Conservation (phyloP, 768 basidiomycete genomes). For the Calocybe indica region DNA sequence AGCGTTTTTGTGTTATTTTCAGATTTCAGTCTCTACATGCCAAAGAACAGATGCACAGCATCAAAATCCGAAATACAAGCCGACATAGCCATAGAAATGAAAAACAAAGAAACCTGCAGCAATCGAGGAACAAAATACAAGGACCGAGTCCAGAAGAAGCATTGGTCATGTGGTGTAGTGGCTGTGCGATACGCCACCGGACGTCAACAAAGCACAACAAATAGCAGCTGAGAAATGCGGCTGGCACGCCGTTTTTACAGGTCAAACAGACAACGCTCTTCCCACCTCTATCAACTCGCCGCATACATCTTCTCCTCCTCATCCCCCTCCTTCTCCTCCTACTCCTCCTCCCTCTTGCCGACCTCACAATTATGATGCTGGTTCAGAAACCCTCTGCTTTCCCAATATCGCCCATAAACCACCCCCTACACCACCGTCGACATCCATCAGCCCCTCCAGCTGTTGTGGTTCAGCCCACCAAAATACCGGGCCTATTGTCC, state of each 20-base stretch:
- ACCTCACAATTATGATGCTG: conserved; percentile 37
- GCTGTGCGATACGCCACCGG: conserved; percentile 10
- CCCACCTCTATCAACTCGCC: conserved; percentile 13
- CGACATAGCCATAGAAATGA: too few relatives aligned
- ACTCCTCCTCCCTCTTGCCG: conserved; percentile 13
- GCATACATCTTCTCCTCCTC: conserved; percentile 12
- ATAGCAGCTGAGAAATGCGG: conserved; percentile 10
- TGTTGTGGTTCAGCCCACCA: conserved; percentile 63
- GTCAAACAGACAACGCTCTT: conserved; percentile 5
- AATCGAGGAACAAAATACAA: too few relatives aligned
- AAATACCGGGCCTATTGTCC: conserved; percentile 67
- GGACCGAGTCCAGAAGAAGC: too few relatives aligned
- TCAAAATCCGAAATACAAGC: too few relatives aligned
- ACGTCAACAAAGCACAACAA: conserved; percentile 19
- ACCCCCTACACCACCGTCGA: conserved; percentile 42
- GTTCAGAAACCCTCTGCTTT: conserved; percentile 37
- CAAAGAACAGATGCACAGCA: too few relatives aligned
- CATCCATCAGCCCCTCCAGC: conserved; percentile 62
- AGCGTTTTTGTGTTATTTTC: too few relatives aligned
- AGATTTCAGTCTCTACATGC: too few relatives aligned
- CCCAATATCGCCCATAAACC: conserved; percentile 19
- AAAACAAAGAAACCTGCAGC: too few relatives aligned
- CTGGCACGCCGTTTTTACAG: neutral
- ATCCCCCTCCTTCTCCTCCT: conserved; percentile 13
- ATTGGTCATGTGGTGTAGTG: too few relatives aligned